phyloP scores from a whole-genome alignment of 176 grass and related monocot species.

The Avena sativa region DNA sequence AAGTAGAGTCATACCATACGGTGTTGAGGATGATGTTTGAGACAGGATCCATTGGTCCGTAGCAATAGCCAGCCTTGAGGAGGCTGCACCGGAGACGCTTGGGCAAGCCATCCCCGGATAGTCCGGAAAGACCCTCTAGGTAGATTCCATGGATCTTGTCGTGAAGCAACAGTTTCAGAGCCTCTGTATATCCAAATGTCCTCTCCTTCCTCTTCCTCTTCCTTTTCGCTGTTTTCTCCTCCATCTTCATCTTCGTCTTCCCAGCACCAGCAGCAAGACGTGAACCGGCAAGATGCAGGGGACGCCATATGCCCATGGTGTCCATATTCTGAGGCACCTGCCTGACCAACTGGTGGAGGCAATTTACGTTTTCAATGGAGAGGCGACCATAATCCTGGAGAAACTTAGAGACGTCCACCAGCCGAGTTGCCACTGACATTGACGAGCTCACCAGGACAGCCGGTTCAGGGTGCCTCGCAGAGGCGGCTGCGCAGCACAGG shows the following conservation, averaged over 20 bases:
- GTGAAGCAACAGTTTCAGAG: no score
- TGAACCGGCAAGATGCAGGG: background rate
- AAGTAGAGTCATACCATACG: background rate
- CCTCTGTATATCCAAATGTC: no score
- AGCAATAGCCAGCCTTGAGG: background rate
- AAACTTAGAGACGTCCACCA: background rate
- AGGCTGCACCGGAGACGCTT: background rate
- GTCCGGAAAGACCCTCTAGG: no score
- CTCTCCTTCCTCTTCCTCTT: background rate
- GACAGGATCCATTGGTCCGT: background rate
- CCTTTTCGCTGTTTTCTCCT: background rate
- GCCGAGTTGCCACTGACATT: background rate
- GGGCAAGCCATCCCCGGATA: background rate
- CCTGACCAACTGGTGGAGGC: background rate
- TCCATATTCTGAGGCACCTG: background rate
- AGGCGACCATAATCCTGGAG: background rate
- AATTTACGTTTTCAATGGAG: background rate
- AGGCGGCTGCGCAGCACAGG: background rate
- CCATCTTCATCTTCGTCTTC: background rate
- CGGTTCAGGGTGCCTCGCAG: background rate
- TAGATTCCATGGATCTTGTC: no score
- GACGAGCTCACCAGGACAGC: background rate
- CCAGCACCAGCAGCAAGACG: background rate
- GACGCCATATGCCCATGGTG: background rate
- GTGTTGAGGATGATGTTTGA: conserved; percentile 39